These are phyloP conservation scores for Cercophora scortea DNA, from an alignment of 495 filamentous ascomycete genomes.

Conservation along the genomic window DNA sequence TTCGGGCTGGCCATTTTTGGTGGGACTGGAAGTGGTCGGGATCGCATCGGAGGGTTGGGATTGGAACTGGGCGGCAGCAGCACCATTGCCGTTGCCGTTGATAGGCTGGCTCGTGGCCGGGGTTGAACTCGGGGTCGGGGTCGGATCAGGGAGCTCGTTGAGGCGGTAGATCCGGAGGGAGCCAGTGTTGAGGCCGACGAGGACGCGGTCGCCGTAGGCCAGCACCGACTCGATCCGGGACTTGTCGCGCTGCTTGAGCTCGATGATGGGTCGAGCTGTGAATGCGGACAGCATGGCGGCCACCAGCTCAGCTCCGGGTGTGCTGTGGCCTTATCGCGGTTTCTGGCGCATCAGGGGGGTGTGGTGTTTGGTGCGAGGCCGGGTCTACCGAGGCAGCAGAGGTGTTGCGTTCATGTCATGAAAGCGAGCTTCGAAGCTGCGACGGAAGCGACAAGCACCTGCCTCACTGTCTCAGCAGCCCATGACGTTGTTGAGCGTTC, in stretches of 20 bases:
- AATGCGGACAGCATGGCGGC: conserved; percentile 91
- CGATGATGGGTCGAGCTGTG: conserved; percentile 88
- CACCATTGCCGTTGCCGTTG: conserved; percentile 3
- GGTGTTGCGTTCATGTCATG: too few relatives aligned
- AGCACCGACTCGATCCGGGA: conserved; percentile 91
- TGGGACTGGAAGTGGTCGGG: conserved; percentile 3
- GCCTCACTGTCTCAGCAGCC: background rate
- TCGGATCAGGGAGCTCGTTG: conserved; percentile 43
- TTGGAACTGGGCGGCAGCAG: background rate
- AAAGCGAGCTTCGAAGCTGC: too few relatives aligned
- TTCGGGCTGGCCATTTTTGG: conserved; percentile 16
- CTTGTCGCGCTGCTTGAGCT: conserved; percentile 91
- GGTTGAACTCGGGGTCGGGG: conserved; percentile 11
- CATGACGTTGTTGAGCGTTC: background rate
- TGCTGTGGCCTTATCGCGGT: conserved; percentile 4
- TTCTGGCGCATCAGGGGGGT: conserved; percentile 14
- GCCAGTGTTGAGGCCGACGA: conserved; percentile 86
- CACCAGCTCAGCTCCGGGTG: conserved; percentile 19
- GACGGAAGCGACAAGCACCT: background rate
- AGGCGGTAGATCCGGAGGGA: conserved; percentile 85
- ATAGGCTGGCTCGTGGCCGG: conserved; percentile 11
- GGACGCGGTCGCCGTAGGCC: conserved; percentile 82
- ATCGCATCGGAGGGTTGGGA: background rate
- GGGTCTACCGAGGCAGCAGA: too few relatives aligned
- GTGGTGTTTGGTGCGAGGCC: background rate